Percentiles rank a stretch among this genome's conserved stretches.
Evolutionary conservation across 768 basidiomycete genomes (phyloP).

Genomic region (Leccinum imitatum): DNA sequence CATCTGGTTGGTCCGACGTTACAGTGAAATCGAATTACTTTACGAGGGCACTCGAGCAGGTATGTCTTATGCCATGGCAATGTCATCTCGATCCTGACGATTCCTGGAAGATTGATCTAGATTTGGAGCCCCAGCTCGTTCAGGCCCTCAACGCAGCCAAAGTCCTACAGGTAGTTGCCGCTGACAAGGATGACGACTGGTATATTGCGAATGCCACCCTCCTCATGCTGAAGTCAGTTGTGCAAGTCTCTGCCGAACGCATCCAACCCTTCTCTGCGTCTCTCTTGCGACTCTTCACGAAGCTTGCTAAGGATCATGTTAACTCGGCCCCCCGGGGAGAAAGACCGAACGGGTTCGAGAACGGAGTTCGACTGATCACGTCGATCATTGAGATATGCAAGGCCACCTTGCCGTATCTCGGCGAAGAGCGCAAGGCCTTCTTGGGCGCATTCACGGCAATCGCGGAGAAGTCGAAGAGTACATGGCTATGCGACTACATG

Average conservation of each 20-base stretch:
- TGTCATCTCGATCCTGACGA: too few relatives aligned
- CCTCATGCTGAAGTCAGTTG: slow-evolving; percentile 83
- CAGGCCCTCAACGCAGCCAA: too few relatives aligned
- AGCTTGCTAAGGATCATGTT: slow-evolving; percentile 86
- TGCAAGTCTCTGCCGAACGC: slow-evolving; percentile 76
- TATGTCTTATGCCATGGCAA: too few relatives aligned
- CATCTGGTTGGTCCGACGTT: too few relatives aligned
- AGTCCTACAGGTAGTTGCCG: too few relatives aligned
- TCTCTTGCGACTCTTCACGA: slow-evolving; percentile 81
- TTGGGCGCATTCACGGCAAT: slow-evolving; percentile 75
- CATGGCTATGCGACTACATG: slow-evolving; percentile 75
- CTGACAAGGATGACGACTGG: too few relatives aligned
- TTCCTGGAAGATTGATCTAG: too few relatives aligned
- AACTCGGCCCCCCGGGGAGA: slow-evolving; percentile 43
- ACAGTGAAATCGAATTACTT: too few relatives aligned
- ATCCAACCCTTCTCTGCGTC: slow-evolving; percentile 75
- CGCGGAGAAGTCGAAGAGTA: slow-evolving; percentile 87
- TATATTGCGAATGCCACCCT: slow-evolving; percentile 42
- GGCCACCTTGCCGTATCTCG: slow-evolving; percentile 73
- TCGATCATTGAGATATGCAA: slow-evolving; percentile 89
- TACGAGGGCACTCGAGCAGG: too few relatives aligned
- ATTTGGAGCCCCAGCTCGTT: too few relatives aligned
- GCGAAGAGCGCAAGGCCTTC: slow-evolving; percentile 82
- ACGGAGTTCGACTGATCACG: slow-evolving; percentile 62
- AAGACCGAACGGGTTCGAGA: slow-evolving; percentile 44